These are phyloP conservation scores for Bocquillonia castaneifolia DNA, from an alignment of 441 rosid species.

Conservation along the genomic window DNA sequence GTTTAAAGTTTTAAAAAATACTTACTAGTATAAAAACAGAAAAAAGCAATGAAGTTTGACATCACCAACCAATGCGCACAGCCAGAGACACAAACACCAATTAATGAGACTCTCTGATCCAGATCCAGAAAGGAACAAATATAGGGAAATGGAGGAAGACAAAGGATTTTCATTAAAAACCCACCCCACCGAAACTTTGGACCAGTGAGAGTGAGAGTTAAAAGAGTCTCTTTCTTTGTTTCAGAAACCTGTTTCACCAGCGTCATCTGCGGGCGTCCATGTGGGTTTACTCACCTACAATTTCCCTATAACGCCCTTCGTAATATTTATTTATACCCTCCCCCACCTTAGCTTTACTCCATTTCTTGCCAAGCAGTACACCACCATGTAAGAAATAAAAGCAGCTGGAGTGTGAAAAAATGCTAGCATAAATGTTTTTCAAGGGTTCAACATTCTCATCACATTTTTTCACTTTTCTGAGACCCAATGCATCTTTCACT, in stretches of 20 bases:
- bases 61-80: no score
- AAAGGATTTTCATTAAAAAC: background rate
- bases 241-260: conserved; percentile 11
- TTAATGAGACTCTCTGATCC: background rate
- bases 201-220: conserved; percentile 11
- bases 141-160: conserved; percentile 10
- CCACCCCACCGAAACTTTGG: conserved; percentile 7
- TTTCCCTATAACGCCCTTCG: background rate
- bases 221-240: conserved; percentile 3
- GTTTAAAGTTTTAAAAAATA: no score
- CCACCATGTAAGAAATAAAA: no score
- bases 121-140: conserved; percentile 3
- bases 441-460: no score
- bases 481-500: no score
- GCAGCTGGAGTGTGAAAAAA: no score
- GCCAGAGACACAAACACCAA: background rate
- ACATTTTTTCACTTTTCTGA: no score
- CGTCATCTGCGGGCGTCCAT: conserved; percentile 17
- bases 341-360: background rate
- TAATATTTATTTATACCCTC: background rate
- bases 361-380: no score
- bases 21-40: no score
- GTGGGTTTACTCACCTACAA: background rate
- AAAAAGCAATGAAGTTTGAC: no score
- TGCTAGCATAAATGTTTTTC: no score